Conservation (phyloP, 2,329 filamentous ascomycete genomes). For the Daldinia sp. region DNA sequence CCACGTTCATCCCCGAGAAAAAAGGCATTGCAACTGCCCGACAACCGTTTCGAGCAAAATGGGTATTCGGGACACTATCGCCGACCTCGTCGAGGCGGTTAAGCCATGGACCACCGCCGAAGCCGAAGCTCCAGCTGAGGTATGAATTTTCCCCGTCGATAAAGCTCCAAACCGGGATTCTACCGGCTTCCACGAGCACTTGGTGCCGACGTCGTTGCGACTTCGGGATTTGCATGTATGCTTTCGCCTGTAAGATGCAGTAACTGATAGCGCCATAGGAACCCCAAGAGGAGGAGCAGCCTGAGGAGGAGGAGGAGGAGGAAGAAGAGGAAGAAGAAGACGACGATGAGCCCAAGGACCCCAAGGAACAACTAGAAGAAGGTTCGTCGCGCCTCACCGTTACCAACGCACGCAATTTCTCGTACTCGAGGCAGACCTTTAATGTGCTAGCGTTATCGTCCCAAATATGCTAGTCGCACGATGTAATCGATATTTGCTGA, state of each 20-base stretch:
- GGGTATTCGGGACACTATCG: conserved; percentile 72
- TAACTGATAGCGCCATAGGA: conserved; percentile 15
- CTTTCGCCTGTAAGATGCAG: background rate
- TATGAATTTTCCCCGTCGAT: conserved; percentile 45
- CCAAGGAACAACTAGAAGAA: conserved; percentile 89
- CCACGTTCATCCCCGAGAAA: conserved; percentile 49
- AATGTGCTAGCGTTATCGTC: background rate
- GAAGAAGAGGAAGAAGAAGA: conserved; percentile 84
- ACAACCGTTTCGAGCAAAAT: conserved; percentile 58
- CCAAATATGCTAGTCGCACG: conserved; percentile 8
- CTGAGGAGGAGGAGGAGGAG: conserved; percentile 67
- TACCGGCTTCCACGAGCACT: conserved; percentile 1
- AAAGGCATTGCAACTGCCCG: conserved; percentile 51
- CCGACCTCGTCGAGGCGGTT: conserved; percentile 70
- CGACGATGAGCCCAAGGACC: conserved; percentile 82
- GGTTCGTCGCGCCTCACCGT: conserved; percentile 67
- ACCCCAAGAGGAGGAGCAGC: conserved; percentile 33
- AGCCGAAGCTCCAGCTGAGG: conserved; percentile 73
- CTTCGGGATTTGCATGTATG: background rate
- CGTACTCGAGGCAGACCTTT: background rate
- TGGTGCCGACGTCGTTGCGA: background rate
- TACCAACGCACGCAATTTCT: background rate
- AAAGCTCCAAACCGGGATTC: conserved; percentile 13
- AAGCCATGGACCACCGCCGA: conserved; percentile 71
- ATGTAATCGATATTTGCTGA: conserved; percentile 27